Evolutionary conservation across 257 asterid species (phyloP).

Genomic region (Solanum chilense): DNA sequence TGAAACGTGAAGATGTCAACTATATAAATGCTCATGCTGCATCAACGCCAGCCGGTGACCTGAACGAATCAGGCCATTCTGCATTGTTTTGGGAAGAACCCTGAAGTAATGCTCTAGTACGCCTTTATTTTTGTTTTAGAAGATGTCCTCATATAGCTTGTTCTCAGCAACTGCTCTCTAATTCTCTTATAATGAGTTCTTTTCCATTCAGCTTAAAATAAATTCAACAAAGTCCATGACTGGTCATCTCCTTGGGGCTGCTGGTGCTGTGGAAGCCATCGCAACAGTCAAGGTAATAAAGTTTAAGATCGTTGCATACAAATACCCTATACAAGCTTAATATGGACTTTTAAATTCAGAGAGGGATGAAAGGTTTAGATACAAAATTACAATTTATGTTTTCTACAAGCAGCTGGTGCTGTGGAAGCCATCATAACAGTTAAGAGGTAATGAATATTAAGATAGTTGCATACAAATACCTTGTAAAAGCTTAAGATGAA

Average conservation of each 20-base stretch:
- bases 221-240: constrained; percentile 96
- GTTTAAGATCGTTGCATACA: not conserved
- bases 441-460: constrained; percentile 38
- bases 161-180: not conserved
- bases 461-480: not conserved
- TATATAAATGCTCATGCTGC: constrained; percentile 97
- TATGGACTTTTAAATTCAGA: not conserved
- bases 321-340: not conserved
- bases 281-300: constrained; percentile 74
- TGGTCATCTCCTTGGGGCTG: constrained; percentile 95
- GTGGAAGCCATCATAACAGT: constrained; percentile 91
- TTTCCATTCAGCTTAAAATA: constrained; percentile 56
- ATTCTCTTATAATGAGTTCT: not conserved
- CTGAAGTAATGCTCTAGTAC: constrained; percentile 39
- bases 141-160: not conserved
- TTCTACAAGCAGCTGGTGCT: constrained; percentile 47
- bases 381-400: not conserved
- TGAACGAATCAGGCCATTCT: constrained; percentile 76
- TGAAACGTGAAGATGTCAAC: constrained; percentile 71
- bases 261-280: constrained; percentile 95
- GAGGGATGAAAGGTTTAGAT: not conserved
- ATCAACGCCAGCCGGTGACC: constrained; percentile 90
- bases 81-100: constrained; percentile 75
- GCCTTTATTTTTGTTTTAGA: not conserved
- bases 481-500: not conserved